Evolutionary conservation across 2,329 filamentous ascomycete genomes (phyloP), one percentile per base, ranked within the genome.

Genomic region (Sporothrix dimorphospora): DNA sequence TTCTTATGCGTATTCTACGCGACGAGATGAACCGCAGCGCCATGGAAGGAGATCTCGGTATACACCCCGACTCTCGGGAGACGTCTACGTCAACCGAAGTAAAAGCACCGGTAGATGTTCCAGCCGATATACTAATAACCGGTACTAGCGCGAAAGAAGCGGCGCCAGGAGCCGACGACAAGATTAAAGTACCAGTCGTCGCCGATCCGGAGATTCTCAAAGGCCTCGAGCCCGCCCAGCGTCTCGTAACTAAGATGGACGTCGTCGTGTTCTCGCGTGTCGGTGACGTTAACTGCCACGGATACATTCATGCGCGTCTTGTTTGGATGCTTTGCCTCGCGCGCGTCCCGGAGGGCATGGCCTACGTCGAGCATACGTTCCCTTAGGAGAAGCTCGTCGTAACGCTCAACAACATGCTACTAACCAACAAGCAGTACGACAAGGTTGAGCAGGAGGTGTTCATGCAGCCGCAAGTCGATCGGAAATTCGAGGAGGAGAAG

Each of bases 261-360:
- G 75, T 79, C 3, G 78, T 87, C 1, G 83, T 87, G 0, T 82
- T 90, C 8, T 79, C 80, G 1, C 83, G 89, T 0, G 82, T 85
- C 38, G 86, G 85, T 0, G 89, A 91, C 59, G 81, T 83, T 2
- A 89, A 90, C 73, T 85, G 88, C 2, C 81, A 92, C 1, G 85
- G 90, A 0, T 91, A 88, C 76, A 76, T 91, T 0, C 90, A 93
- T 75, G 85, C 88, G 0, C 85, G 86, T 4, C 80, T 93, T 34
- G 85, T 87, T 0, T 92, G 91, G 75, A 77, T 92, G 8, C 76
- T 80, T 2, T 82, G 85, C 34, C 78, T 89, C 63, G 80, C 81
- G 1, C 78, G 78, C 8, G 80, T 79, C 6, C 82, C 82, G 0
- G 77, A 78, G 0, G 85, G 83, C 0, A 85, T 85, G 79, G 77